These are phyloP conservation scores for Hortiboletus campestris DNA, from an alignment of 768 basidiomycete genomes.

Conservation along the genomic window DNA sequence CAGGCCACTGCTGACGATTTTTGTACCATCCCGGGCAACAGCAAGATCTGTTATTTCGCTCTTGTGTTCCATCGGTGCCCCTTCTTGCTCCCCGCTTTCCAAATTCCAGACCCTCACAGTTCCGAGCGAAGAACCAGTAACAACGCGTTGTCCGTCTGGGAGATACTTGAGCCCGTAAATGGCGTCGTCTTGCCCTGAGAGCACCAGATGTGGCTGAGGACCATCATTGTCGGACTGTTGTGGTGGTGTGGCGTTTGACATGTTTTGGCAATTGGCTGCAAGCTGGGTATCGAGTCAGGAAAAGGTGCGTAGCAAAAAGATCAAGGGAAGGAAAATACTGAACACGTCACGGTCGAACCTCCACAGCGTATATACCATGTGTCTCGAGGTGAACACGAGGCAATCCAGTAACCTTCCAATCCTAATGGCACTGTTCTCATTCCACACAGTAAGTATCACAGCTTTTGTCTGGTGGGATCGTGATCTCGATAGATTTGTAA, in stretches of 20 bases:
- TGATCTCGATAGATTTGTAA: too few relatives aligned
- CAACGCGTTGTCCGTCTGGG: slow-evolving; percentile 1
- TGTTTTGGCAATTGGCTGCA: not conserved
- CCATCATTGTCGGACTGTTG: not conserved
- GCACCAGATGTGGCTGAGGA: not conserved
- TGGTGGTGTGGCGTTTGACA: not conserved
- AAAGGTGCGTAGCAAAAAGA: too few relatives aligned
- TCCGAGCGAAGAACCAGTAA: not conserved
- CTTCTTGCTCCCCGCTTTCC: not conserved
- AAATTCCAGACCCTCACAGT: not conserved
- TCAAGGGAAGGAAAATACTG: too few relatives aligned
- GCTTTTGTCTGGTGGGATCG: too few relatives aligned
- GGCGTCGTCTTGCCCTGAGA: not conserved
- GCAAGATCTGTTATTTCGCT: accelerated
- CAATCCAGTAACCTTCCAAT: too few relatives aligned
- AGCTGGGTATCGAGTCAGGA: too few relatives aligned
- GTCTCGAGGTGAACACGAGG: too few relatives aligned
- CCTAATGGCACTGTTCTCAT: too few relatives aligned
- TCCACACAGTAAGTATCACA: too few relatives aligned
- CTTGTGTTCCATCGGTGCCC: not conserved
- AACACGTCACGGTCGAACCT: too few relatives aligned
- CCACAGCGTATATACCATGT: too few relatives aligned
- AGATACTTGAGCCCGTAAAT: not conserved
- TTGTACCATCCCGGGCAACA: not conserved
- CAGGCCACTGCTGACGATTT: not conserved